phyloP scores from a whole-genome alignment of 495 filamentous ascomycete species.

The Podospora sp. region DNA sequence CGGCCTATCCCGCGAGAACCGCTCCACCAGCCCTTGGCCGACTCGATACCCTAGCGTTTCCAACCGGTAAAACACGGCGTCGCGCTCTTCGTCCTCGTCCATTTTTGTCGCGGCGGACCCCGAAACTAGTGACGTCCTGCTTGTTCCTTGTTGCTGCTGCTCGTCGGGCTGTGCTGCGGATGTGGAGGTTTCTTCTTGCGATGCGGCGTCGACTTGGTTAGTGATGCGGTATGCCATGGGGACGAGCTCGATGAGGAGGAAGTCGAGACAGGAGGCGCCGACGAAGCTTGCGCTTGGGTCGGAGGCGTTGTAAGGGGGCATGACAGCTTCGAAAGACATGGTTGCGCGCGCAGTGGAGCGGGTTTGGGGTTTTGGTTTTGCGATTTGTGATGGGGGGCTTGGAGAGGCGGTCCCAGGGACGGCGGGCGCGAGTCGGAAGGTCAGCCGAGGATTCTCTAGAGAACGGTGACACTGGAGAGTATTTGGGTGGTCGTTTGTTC shows the following conservation, averaged over 20 bases:
- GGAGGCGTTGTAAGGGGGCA: slow-evolving; percentile 69
- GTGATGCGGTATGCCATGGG: slow-evolving; percentile 87
- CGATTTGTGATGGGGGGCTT: not conserved
- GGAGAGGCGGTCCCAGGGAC: not conserved
- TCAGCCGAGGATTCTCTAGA: not conserved
- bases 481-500: not conserved
- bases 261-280: slow-evolving; percentile 80
- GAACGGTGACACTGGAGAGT: too few relatives aligned
- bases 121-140: not conserved
- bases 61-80: slow-evolving; percentile 81
- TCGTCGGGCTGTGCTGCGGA: slow-evolving; percentile 1
- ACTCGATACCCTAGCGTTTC: slow-evolving; percentile 88
- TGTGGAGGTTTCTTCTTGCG: slow-evolving; percentile 20
- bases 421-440: not conserved
- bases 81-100: slow-evolving; percentile 75
- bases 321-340: slow-evolving; percentile 80
- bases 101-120: slow-evolving; percentile 30
- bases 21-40: slow-evolving; percentile 87
- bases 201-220: slow-evolving; percentile 52
- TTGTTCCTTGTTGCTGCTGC: not conserved
- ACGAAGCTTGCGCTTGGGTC: slow-evolving; percentile 80
- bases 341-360: slow-evolving; percentile 13
- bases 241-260: slow-evolving; percentile 94
- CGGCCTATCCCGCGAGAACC: slow-evolving; percentile 88
- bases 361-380: not conserved